phyloP scores from a whole-genome alignment of 768 basidiomycete genomes.

The Panus rudis region DNA sequence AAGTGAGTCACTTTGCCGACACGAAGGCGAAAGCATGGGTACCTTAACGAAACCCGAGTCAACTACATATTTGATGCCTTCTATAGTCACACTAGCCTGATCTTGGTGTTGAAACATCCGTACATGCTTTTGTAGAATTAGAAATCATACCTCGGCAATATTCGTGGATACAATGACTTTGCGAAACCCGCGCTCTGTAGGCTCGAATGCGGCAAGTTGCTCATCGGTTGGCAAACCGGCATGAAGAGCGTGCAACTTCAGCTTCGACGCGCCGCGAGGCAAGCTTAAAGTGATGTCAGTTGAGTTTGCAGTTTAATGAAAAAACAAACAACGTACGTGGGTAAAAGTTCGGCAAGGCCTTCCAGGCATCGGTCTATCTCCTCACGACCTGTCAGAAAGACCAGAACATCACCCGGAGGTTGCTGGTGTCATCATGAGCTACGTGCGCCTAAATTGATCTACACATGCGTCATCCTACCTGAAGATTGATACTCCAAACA shows the following conservation, averaged over 20 bases:
- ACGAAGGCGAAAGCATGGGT: conserved; percentile 3
- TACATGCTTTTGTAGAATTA: neutral
- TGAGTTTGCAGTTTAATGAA: no score
- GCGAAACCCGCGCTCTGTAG: conserved; percentile 63
- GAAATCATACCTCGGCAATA: conserved; percentile 71
- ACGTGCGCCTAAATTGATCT: neutral
- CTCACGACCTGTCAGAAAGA: conserved; percentile 93
- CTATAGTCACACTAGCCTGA: conserved; percentile 93
- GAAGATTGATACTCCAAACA: conserved; percentile 72
- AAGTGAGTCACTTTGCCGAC: neutral
- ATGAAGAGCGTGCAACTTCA: conserved; percentile 74
- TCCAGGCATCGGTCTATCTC: conserved; percentile 91
- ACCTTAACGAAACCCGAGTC: conserved; percentile 97
- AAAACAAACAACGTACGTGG: conserved; percentile 41
- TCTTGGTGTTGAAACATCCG: neutral
- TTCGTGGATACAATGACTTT: conserved; percentile 94
- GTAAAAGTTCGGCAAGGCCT: conserved; percentile 68
- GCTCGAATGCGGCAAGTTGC: conserved; percentile 80
- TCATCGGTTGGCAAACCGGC: conserved; percentile 86
- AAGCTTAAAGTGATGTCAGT: no score
- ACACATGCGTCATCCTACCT: conserved; percentile 39
- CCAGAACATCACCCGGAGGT: conserved; percentile 80
- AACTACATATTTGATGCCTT: conserved; percentile 89
- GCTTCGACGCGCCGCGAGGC: conserved; percentile 44
- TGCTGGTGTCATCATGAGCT: conserved; percentile 40